Base-by-base conservation (phyloP, 495 filamentous ascomycete species). In the Xylaria palmicola region DNA sequence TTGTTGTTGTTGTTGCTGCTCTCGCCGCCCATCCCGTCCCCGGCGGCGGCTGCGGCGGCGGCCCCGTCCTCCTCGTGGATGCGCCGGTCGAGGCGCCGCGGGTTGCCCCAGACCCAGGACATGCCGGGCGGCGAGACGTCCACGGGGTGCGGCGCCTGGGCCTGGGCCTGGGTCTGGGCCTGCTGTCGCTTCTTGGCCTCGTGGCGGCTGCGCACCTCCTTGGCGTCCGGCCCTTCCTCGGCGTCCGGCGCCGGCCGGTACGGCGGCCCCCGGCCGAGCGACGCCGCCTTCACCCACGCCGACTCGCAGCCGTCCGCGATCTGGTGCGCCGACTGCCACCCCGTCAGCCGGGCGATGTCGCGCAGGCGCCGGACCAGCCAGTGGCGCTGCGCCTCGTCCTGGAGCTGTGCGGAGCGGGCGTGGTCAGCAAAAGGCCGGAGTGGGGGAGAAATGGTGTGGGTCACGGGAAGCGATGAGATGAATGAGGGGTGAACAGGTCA, bases 231-330 rank as follows among this genome's bases (percentile, higher is more conserved):
- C 39, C 43, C 37, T 44, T 65, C 49, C 45, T 62, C 63, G 22
- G 77, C 59, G 48, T 73, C 68, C 22, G 75, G 74, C n/a, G 81
- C 79, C 59, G 80, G 73, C 53, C 75, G 66, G 71, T 94, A 97
- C 12, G 84, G 84, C 17, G 92, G 92, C 0, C 92, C 93, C 7
- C 83, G 81, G 3, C 90, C 90, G 60, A 86, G 72, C 56, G 85
- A 81, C 0, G 85, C 88, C 10, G 88, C 84, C 62, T 84, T 86
- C 43, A 83, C 78, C 94, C 94, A 98, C 4, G 86, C 82, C 12
- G 82, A 85, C 71, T 97, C 92, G 72, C 91, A 97, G 2, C 92
- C 92, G 45, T 82, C 73, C 10, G 90, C 89, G 58, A 97, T 91
- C 34, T 91, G 82, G 37, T 85, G 80, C 20, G 91, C 87, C 1